Percentiles rank a stretch among this genome's conserved stretches.
phyloP scores from a whole-genome alignment of 1,284 basidiomycete genomes.

The Singerocomus inundabilis region DNA sequence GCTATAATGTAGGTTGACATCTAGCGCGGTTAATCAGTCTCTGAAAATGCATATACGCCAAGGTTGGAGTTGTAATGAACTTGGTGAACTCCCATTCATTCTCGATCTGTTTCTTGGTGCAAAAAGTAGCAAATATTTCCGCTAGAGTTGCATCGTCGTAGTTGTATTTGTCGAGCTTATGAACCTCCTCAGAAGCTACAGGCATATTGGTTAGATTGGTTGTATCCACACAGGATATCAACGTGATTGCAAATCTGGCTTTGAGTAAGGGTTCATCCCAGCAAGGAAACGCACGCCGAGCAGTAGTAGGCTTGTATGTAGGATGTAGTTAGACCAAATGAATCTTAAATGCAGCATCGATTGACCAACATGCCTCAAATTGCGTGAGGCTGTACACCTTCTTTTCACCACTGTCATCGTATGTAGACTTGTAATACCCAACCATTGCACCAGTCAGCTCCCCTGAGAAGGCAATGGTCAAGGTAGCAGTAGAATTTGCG shows the following conservation, averaged over 20 bases:
- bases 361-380: constrained; percentile 55
- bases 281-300: constrained; percentile 79
- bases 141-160: constrained; percentile 32
- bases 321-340: constrained; percentile 28
- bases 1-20: constrained; percentile 94
- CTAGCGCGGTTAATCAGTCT: constrained; percentile 18
- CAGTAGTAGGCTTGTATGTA: constrained; percentile 75
- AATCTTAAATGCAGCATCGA: not conserved
- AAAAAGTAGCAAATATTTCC: constrained; percentile 39
- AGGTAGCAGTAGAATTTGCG: constrained; percentile 60
- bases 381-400: constrained; percentile 80
- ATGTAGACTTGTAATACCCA: constrained; percentile 68
- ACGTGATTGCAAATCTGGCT: constrained; percentile 79
- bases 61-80: constrained; percentile 70
- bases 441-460: constrained; percentile 68
- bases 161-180: constrained; percentile 33
- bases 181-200: constrained; percentile 53
- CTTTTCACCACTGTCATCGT: constrained; percentile 55
- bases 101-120: constrained; percentile 29
- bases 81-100: constrained; percentile 79
- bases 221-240: constrained; percentile 81
- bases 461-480: constrained; percentile 64
- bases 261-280: constrained; percentile 97
- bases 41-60: not conserved
- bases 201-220: constrained; percentile 89